Evolutionary conservation across 2,329 filamentous ascomycete genomes (phyloP), one percentile per base, ranked within the genome.

Genomic region (Aspergillus jensenii): DNA sequence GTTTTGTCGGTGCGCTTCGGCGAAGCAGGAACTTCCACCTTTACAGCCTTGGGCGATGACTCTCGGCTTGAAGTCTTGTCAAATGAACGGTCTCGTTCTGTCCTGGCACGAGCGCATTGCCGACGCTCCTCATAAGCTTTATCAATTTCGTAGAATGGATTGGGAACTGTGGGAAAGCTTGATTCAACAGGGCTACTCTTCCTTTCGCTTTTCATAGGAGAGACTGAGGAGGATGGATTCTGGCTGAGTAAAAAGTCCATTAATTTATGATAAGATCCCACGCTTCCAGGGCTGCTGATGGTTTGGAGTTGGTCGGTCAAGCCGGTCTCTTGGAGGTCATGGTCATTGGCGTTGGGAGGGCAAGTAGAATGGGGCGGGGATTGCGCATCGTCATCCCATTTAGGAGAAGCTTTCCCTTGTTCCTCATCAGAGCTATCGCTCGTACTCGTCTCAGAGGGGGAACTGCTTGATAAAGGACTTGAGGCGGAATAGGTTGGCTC

Each of bases 121-220:
- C 55, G 43, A 14, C 53, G 56, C 33, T 62, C 59, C 46, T 65
- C 64, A 21, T 61, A 54, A 12, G 60, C 61, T 48, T 62, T 65
- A 50, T 71, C 69, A 14, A 65, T 59, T 37, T 72, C 65, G 49
- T 68, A 71, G 51, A 73, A 73, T 6, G 72, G 71, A 58, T 74
- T 73, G 2, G 66, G 66, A 7, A 73, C 66, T 7, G 59, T 43
- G 1, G 63, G 64, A 19, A 44, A 54, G 9, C 23, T 35, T 8
- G 19, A 45, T 33, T 58, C 58, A 2, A 3, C 33, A n/a, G 50
- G 46, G n/a, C 52, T 56, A 12, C 41, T 55, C 23, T 27, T 31
- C 23, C 19, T 31, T 31, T 46, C 46, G 43, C 33, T 59, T 43
- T 46, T 62, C n/a, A 40, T 39, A 27, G 25, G 58, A 41, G 48